Percentiles rank a stretch among this genome's conserved stretches.
Evolutionary conservation across 2,329 filamentous ascomycete species (phyloP).

Genomic region (Pestalotiopsis sp.): DNA sequence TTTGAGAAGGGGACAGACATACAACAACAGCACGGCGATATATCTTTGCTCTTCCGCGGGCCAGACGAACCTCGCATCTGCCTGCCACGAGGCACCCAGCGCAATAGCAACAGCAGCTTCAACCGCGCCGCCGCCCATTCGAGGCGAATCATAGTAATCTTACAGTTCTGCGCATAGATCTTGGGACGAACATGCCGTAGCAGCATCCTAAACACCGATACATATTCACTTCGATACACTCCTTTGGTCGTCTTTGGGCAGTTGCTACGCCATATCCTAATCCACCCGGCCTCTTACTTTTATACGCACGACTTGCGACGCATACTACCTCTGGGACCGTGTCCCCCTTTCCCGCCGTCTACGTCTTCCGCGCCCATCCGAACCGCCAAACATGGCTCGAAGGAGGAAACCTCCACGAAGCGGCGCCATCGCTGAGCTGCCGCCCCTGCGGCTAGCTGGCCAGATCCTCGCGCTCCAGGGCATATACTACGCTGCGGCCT

Average conservation of each 20-base stretch:
- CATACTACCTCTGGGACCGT: background rate
- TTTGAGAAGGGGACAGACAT: background rate
- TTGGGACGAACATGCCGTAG: conserved; percentile 11
- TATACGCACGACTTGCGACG: background rate
- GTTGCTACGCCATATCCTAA: background rate
- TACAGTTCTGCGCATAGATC: background rate
- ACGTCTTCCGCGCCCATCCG: background rate
- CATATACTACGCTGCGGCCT: conserved; percentile 55
- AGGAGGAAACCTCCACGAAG: conserved; percentile 60
- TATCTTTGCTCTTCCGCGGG: background rate
- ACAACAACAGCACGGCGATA: background rate
- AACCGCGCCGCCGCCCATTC: background rate
- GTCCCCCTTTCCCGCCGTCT: background rate
- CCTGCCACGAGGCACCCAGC: background rate
- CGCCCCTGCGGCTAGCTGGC: conserved; percentile 59
- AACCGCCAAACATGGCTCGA: conserved; percentile 44
- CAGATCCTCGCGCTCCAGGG: conserved; percentile 62
- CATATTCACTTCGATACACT: conserved; percentile 15
- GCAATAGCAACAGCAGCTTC: background rate
- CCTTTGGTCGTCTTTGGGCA: conserved; percentile 2
- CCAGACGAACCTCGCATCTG: background rate
- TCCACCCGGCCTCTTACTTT: background rate
- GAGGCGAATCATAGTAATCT: background rate
- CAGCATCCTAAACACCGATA: background rate
- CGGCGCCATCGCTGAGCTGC: conserved; percentile 63